Evolutionary conservation across 805 yeast species (phyloP), one percentile per base, ranked within the genome.

Genomic region (Kodamaea laetipori): DNA sequence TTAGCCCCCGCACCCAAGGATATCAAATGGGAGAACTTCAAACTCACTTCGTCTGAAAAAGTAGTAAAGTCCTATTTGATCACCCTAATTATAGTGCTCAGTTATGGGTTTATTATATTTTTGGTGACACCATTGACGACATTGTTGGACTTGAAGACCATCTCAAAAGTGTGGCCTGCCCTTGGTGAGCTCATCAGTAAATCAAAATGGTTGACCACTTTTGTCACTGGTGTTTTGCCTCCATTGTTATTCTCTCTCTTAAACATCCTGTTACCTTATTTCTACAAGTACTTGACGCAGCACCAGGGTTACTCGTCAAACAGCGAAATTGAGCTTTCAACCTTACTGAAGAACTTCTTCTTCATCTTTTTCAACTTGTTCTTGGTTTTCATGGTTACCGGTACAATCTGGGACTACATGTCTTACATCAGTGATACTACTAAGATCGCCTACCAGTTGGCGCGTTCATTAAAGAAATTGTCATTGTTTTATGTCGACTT

Each of bases 221-320:
- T 78, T 39, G 82, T 80, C 16, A 78, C 84, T 4, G 84, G 84
- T 64, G 69, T 80, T 43, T 64, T 80, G 54, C 85, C 85, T 10
- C 82, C 85, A 9, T 71, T 78, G 44, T 72, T 80, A 43, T 80
- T 79, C 61, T 72, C 83, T 3, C 51, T 78, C 43, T 68, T 80
- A 54, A 80, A 78, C 54, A 65, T 77, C 21, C 60, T 64, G 33
- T 58, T 80, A 28, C 85, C 85, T 2, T 80, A 79, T 56, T 73
- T 78, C 41, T 80, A 79, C 51, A 66, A 75, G 13, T 76, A 64
- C 47, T 65, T 80, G 25, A 69, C 82, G 1, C 63, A 65, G 44
- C 58, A 63, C 43, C 84, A 80, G 55, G 83, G 84, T 1, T 64
- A 77, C 50, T 60, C 73, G 8, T 77, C 81, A 39, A 76, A 77